Base-by-base conservation (phyloP, 1,284 basidiomycete species). In the Baeospora myosura region DNA sequence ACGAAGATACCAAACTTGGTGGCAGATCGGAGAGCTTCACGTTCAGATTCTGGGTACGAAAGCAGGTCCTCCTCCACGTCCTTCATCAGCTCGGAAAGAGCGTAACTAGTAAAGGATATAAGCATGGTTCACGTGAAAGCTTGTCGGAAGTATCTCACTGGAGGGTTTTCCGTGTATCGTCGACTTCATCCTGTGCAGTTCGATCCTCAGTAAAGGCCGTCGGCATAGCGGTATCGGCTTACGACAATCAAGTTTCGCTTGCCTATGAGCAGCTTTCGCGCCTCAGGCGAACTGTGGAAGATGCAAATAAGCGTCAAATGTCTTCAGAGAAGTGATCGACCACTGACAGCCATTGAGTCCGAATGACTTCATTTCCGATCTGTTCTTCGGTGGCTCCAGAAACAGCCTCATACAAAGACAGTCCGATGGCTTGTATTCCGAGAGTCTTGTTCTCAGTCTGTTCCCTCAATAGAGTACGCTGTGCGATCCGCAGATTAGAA, bases 1-100 rank as follows among this genome's bases (percentile, higher is more conserved):
- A 95, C 92, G 58, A 96, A 97, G 51, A 95, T 71, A 1, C 78
- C 91, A 48, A 96, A 89, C 60, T 86, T 72, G 31, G 93, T 92
- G 0, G 65, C 60, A 1, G 54, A 55, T 47, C 80, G 76, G 43
- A 85, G 65, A 2, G 72, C 73, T 22, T 81, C 81, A 43, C 87
- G 79, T 56, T 92, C 81, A 8, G 70, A 61, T 57, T 83, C 81
- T 4, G 82, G 76, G 45, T 83, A 71, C 2, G 58, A 63, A 29
- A 69, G 53, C 16, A 92, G 68, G 55, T 89, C 88, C 49, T 66
- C 66, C 54, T 90, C 81, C 40, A 94, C 84, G 57, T 97, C 93
- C 57, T 82, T 86, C 58, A 83, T 72, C 26, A 97, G 77, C 61
- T 97, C 93, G 17, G 74, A 71, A 35, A 94, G 68, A 7, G 92